phyloP scores from a whole-genome alignment of 2,329 filamentous ascomycete species.

The Aspergillus neoniger region DNA sequence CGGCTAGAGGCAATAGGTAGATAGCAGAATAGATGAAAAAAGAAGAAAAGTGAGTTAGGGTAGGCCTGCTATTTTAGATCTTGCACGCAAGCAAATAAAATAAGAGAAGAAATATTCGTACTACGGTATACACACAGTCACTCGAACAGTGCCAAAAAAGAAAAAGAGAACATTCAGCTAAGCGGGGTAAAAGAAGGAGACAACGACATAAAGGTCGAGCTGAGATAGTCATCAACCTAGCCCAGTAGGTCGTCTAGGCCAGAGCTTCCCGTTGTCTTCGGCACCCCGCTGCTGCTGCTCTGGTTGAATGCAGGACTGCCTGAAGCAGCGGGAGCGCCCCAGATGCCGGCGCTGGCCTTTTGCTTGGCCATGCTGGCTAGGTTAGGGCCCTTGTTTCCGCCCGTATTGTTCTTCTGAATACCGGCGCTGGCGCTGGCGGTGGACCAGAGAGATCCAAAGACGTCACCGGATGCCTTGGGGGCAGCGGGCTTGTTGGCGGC shows the following conservation, averaged over 20 bases:
- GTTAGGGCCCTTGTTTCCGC: constrained; percentile 68
- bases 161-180: too few species aligned
- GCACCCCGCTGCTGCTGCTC: constrained; percentile 24
- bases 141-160: constrained; percentile 1
- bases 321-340: constrained; percentile 71
- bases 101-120: constrained; percentile 2
- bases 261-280: constrained; percentile 37
- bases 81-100: constrained; percentile 12
- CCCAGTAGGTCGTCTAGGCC: constrained; percentile 46
- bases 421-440: constrained; percentile 67
- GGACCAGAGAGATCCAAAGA: constrained; percentile 84
- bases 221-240: constrained; percentile 22
- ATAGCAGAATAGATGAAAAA: not conserved
- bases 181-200: not conserved
- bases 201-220: constrained; percentile 8
- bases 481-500: constrained; percentile 52
- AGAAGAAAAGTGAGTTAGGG: not conserved
- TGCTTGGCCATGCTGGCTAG: constrained; percentile 97
- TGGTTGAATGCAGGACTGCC: constrained; percentile 53
- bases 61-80: constrained; percentile 9
- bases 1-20: not conserved
- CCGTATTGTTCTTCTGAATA: constrained; percentile 70
- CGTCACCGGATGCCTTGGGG: constrained; percentile 66
- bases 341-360: constrained; percentile 91
- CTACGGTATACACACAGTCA: constrained; percentile 7